These are phyloP conservation scores for Chamaenerion angustifolium DNA, from an alignment of 345 rosid genomes.

Conservation along the genomic window DNA sequence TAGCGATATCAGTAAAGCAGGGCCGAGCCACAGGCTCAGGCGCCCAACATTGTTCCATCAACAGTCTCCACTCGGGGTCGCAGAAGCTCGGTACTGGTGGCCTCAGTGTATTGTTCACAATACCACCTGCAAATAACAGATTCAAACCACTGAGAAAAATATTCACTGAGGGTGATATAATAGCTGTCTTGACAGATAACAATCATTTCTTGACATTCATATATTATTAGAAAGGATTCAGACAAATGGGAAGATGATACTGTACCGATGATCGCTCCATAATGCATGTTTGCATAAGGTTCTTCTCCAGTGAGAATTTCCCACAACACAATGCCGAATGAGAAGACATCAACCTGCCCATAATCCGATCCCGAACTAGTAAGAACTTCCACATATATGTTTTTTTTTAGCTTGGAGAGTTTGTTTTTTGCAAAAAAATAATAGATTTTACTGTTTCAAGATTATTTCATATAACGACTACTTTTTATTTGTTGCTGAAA, in stretches of 20 bases:
- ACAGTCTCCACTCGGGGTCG: conserved; percentile 23
- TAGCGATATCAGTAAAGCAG: conserved; percentile 21
- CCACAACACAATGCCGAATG: conserved; percentile 71
- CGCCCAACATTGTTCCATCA: conserved; percentile 36
- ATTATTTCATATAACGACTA: no score
- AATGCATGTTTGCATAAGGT: conserved; percentile 74
- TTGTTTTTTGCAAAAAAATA: no score
- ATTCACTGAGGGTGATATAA: no score
- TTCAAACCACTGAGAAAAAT: no score
- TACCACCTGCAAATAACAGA: conserved; percentile 37
- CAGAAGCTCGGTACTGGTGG: conserved; percentile 26
- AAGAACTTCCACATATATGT: no score
- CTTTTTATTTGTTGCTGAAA: no score
- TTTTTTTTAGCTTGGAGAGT: no score
- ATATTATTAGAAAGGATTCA: not conserved
- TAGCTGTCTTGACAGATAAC: no score
- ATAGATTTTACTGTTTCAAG: no score
- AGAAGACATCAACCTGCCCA: conserved; percentile 63
- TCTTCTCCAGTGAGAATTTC: conserved; percentile 78
- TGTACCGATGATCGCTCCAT: conserved; percentile 68
- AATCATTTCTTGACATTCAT: not conserved
- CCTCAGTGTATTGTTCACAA: conserved; percentile 35
- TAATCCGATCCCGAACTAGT: not conserved
- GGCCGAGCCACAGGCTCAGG: conserved; percentile 28
- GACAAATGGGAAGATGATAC: not conserved